phyloP scores from a whole-genome alignment of 2,329 filamentous ascomycete species.

The Colletotrichum paranaense region DNA sequence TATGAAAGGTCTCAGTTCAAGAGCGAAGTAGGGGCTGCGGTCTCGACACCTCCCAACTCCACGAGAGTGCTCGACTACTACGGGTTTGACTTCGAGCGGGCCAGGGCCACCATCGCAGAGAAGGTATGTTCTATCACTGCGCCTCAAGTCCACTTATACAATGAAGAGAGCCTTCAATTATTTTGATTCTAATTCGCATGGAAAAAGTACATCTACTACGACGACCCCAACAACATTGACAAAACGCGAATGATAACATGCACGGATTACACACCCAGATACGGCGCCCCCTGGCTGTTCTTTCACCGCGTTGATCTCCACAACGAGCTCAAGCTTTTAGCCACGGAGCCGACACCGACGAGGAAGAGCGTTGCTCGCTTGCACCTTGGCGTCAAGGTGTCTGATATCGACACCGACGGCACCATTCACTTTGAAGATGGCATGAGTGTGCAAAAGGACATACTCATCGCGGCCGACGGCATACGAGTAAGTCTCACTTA shows the following conservation, averaged over 20 bases:
- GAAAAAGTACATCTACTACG: background rate
- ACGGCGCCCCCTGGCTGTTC: background rate
- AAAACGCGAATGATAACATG: background rate
- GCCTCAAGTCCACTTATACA: background rate
- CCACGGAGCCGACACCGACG: background rate
- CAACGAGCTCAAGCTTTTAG: conserved; percentile 1
- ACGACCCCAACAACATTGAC: background rate
- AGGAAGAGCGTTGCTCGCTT: background rate
- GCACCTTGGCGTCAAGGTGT: background rate
- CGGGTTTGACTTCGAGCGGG: background rate
- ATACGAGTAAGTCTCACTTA: background rate
- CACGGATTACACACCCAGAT: background rate
- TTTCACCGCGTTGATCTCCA: conserved; percentile 16
- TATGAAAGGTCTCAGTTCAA: conserved; percentile 5
- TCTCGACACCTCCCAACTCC: conserved; percentile 4
- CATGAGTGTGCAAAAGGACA: background rate
- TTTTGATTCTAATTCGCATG: background rate
- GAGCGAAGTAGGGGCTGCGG: background rate
- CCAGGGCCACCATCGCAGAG: background rate
- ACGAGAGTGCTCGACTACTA: background rate
- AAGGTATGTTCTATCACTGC: background rate
- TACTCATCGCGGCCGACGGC: conserved; percentile 2
- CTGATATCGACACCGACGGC: background rate
- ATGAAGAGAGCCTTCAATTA: background rate
- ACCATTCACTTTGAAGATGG: background rate